Conservation (phyloP, 2,329 filamentous ascomycete species). For the Coniella vitis region DNA sequence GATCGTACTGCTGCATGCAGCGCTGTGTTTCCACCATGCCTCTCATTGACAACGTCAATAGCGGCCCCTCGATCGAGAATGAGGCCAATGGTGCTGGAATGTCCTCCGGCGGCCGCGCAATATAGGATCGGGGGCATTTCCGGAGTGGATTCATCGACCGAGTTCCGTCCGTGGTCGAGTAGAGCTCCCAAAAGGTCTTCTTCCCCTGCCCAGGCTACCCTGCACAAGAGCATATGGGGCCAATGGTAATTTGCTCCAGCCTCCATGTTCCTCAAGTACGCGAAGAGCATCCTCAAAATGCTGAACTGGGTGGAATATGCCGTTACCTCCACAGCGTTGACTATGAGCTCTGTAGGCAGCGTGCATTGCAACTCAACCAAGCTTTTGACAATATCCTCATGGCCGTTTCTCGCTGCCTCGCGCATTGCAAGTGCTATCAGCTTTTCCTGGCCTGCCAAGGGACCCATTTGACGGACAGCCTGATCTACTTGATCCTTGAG, state of each 20-base stretch:
- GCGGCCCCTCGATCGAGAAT: not conserved
- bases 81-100: not conserved
- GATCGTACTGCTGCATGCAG: not conserved
- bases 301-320: not conserved
- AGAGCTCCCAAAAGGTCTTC: not conserved
- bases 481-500: not conserved
- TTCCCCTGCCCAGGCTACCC: not conserved
- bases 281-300: not conserved
- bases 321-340: not conserved
- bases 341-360: not conserved
- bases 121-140: not conserved
- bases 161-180: not conserved
- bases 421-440: not conserved
- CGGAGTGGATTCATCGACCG: not conserved
- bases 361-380: not conserved
- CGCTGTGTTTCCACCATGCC: not conserved
- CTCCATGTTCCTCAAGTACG: not conserved
- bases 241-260: not conserved
- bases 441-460: not conserved
- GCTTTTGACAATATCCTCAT: not conserved
- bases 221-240: not conserved
- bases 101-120: not conserved
- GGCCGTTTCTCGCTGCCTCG: not conserved
- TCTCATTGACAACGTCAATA: not conserved
- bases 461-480: not conserved